Evolutionary conservation across 2,329 filamentous ascomycete genomes (phyloP), one percentile per base, ranked within the genome.

Genomic region (Trichoderma cornu-damae): DNA sequence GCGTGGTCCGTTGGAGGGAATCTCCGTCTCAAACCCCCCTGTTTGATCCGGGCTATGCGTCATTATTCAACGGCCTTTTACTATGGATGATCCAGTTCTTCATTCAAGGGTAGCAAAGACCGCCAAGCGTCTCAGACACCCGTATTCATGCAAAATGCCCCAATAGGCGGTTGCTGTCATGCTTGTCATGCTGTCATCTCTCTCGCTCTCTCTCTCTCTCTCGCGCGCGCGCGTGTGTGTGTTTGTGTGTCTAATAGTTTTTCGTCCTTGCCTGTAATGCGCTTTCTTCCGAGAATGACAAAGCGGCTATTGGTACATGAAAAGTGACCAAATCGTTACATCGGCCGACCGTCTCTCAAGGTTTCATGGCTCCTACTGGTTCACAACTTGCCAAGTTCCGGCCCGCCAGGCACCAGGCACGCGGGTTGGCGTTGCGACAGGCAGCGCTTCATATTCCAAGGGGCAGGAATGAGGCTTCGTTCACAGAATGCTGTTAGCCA

Each of bases 41-140:
- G 22, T 22, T 28, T 26, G n/a, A 34, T 35, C 6, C 11, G 30
- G 50, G 30, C n/a, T 44, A 28, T 43, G 51, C 40, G 51, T 54
- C 51, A 54, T 46, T 46, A 37, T 46, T 20, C 51, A 37, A 40
- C 22, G 26, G 24, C 47, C 6, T 37, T 37, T 11, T 35, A 20
- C 30, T 35, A 24, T 43, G 26, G 12, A 42, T 44, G 38, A 28
- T 37, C 30, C 38, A 44, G 28, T 32, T 32, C 38, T 20, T 37
- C 16, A 26, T 26, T 28, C 40, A 43, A 54, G 35, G 40, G 40
- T 38, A 34, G 42, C 40, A 54, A n/a, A 51, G 40, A 46, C 51
- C 35, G 20, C 30, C 30, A 44, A 35, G 28, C 30, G 40, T 44
- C 49, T 54, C 51, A 44, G 30, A 43, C 51, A n/a, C 51, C 22